Base-by-base conservation (phyloP, 208 protist species). In the Leishmania tarentolae region DNA sequence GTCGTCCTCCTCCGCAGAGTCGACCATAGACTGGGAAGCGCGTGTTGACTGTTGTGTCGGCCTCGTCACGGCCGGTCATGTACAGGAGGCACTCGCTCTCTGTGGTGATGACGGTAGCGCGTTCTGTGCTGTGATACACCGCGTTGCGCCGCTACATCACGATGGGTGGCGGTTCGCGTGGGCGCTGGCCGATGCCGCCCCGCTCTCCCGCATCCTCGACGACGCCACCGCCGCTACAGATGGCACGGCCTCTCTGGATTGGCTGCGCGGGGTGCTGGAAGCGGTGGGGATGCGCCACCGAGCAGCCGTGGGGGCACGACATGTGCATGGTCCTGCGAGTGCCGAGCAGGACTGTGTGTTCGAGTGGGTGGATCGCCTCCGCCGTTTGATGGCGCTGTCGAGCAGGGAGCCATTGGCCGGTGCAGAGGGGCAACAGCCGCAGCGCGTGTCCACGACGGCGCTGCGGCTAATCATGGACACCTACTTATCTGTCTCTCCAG, bases 11-110 rank as follows among this genome's bases (percentile, higher is more conserved):
- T 66, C 46, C n/a, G n/a, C n/a, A n/a, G n/a, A 1, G 73, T 17
- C 44, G 31, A 61, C 17, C 72, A 57, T 78, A 52, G 74, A 85
- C n/a, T 76, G 70, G 68, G 79, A 69, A 53, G 83, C 83, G 56
- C 79, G 53, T 42, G 68, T 86, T 53, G 84, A 90, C 76, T 92
- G 89, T 68, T 72, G 80, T 57, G 83, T 83, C 4, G 87, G 87
- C 24, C 78, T 92, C 50, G 87, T 86, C 52, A 79, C 72, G 9
- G 82, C 86, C 2, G 84, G 89, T 5, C 82, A 88, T 66, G 57
- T 68, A n/a, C 61, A n/a, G 5, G 81, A 83, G 21, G 86, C 84
- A 19, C 80, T 87, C 79, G 73, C 59, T n/a, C 82, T 92, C 28
- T 85, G 84, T 52, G 56, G 82, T 13, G 70, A 61, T 17, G 83